These are phyloP conservation scores for Melanopsichium pennsylvanicum DNA, from an alignment of 1,284 basidiomycete genomes.

Conservation along the genomic window DNA sequence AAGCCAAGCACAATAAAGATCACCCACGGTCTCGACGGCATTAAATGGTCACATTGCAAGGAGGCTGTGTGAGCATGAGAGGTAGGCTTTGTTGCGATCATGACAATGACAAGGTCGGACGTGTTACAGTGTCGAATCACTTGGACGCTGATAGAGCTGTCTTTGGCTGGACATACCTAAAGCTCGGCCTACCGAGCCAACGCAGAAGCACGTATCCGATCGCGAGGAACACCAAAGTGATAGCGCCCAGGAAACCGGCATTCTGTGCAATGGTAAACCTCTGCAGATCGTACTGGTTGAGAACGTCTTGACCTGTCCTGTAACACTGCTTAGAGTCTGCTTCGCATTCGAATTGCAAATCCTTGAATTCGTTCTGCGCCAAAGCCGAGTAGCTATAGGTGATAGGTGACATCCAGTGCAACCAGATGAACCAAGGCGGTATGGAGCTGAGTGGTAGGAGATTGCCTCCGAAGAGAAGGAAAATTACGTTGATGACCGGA, in stretches of 20 bases:
- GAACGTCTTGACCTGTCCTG: constrained; percentile 39
- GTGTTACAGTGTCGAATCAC: too few species aligned
- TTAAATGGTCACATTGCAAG: too few species aligned
- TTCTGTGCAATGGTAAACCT: constrained; percentile 50
- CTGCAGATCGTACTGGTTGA: constrained; percentile 46
- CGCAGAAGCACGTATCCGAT: constrained; percentile 39
- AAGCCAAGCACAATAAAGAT: too few species aligned
- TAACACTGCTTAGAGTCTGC: constrained; percentile 43
- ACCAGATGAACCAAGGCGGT: constrained; percentile 52
- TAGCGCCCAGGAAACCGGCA: constrained; percentile 46
- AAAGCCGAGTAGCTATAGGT: constrained; percentile 50
- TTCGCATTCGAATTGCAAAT: constrained; percentile 27
- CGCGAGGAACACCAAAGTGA: constrained; percentile 27
- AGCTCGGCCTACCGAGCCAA: constrained; percentile 25
- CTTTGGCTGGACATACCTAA: constrained; percentile 35
- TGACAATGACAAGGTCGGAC: too few species aligned
- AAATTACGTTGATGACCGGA: constrained; percentile 54
- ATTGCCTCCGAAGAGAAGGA: constrained; percentile 52
- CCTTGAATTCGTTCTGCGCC: constrained; percentile 46
- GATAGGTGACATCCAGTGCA: constrained; percentile 52
- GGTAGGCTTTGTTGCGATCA: too few species aligned
- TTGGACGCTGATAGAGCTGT: neutral
- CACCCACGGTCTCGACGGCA: too few species aligned
- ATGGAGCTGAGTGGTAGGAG: constrained; percentile 41
- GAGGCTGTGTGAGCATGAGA: too few species aligned